These are phyloP conservation scores for Mycena sanguinolenta DNA, from an alignment of 768 basidiomycete genomes.

Conservation along the genomic window DNA sequence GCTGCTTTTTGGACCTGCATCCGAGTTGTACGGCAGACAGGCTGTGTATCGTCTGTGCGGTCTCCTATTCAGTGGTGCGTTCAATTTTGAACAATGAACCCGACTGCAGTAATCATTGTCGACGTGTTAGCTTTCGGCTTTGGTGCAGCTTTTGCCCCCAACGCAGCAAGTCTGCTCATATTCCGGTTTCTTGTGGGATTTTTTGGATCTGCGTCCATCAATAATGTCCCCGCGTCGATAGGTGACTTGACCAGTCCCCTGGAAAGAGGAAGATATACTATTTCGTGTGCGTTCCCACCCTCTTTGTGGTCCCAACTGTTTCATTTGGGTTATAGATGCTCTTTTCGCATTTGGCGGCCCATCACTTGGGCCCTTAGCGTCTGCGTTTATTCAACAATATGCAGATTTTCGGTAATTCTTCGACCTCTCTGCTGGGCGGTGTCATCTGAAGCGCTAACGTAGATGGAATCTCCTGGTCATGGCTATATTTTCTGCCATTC, in stretches of 20 bases:
- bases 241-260: constrained; percentile 26
- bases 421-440: too few relatives aligned
- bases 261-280: constrained; percentile 16
- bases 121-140: constrained; percentile 27
- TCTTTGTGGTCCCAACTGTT: neutral
- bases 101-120: neutral
- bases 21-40: constrained; percentile 42
- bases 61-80: constrained; percentile 27
- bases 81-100: neutral
- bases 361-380: constrained; percentile 25
- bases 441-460: neutral
- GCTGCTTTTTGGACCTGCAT: constrained; percentile 40
- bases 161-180: constrained; percentile 22
- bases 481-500: constrained; percentile 28
- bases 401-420: constrained; percentile 25
- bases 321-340: constrained; percentile 18
- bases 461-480: constrained; percentile 37
- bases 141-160: constrained; percentile 31
- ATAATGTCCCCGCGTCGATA: constrained; percentile 31
- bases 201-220: constrained; percentile 30
- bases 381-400: constrained; percentile 31
- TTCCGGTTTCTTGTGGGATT: constrained; percentile 35
- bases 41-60: constrained; percentile 20
- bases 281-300: constrained; percentile 19
- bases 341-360: constrained; percentile 34